phyloP scores from a whole-genome alignment of 148 eudicot species.

The Camellia sinensis region DNA sequence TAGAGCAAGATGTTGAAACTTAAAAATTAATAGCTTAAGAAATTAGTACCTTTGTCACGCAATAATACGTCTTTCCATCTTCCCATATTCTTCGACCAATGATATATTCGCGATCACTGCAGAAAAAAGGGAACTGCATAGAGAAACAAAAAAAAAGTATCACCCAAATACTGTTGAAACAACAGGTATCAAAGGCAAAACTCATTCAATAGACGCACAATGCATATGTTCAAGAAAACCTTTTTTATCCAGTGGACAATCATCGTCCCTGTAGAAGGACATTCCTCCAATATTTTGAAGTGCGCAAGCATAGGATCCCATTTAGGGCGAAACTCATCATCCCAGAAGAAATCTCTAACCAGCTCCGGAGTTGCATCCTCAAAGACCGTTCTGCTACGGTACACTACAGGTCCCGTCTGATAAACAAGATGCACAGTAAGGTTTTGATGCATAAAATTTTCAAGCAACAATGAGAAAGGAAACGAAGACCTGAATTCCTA shows the following conservation, averaged over 20 bases:
- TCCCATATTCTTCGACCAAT: constrained; percentile 98
- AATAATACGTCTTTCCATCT: constrained; percentile 72
- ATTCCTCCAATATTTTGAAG: constrained; percentile 73
- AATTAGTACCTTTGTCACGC: constrained; percentile 77
- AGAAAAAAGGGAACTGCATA: constrained; percentile 95
- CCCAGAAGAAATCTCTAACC: constrained; percentile 98
- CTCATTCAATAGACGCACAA: neutral
- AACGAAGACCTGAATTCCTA: constrained; percentile 5
- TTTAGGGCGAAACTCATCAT: constrained; percentile 88
- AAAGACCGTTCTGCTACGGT: constrained; percentile 82
- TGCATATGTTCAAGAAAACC: constrained; percentile 32
- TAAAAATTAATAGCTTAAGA: neutral
- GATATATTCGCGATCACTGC: constrained; percentile 95
- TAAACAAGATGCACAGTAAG: constrained; percentile 12
- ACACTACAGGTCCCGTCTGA: constrained; percentile 71
- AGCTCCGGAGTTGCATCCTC: constrained; percentile 87
- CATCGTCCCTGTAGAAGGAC: constrained; percentile 64
- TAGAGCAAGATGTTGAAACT: neutral
- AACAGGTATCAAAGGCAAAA: neutral
- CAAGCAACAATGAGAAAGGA: neutral
- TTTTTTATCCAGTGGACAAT: constrained; percentile 90
- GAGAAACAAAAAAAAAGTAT: constrained; percentile 15
- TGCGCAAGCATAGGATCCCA: constrained; percentile 95
- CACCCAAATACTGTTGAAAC: constrained; percentile 1
- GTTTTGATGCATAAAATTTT: neutral